Evolutionary conservation across 2,329 filamentous ascomycete genomes (phyloP).

Genomic region (Thielaviopsis euricoi): DNA sequence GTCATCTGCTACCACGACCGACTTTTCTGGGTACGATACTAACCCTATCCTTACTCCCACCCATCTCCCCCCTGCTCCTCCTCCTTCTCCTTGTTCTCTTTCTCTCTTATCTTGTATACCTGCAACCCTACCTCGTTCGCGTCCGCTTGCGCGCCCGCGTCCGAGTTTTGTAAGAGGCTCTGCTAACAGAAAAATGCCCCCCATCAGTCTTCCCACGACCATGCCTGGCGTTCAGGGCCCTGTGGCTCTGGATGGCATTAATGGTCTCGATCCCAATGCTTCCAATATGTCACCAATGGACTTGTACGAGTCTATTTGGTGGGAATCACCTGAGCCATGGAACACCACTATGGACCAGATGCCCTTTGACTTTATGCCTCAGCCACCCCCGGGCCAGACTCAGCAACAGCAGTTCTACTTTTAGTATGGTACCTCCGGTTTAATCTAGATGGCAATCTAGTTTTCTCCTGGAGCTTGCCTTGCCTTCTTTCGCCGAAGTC

Average conservation of each 20-base stretch:
- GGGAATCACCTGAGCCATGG: conserved; percentile 45
- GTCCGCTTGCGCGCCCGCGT: not conserved
- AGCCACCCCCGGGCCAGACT: conserved; percentile 40
- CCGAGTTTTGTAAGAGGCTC: conserved; percentile 5
- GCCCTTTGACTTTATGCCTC: conserved; percentile 44
- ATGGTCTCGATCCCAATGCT: conserved; percentile 32
- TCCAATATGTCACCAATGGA: conserved; percentile 51
- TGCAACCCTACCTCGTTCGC: not conserved
- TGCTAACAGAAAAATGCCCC: conserved; percentile 7
- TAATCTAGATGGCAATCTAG: not conserved
- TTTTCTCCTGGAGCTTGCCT: not conserved
- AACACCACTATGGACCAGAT: conserved; percentile 38
- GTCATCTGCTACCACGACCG: conserved; percentile 19
- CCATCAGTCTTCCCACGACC: conserved; percentile 8
- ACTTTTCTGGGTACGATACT: conserved; percentile 25
- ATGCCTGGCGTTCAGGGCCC: conserved; percentile 7
- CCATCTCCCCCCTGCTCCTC: not conserved
- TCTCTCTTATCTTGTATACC: not conserved
- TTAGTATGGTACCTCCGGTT: conserved; percentile 16
- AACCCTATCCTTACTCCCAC: not conserved
- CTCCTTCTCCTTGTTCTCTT: not conserved
- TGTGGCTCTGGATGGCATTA: conserved; percentile 28
- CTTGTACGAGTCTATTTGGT: conserved; percentile 51
- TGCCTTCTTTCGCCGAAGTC: too few species aligned
- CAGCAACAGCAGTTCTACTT: conserved; percentile 43